Evolutionary conservation across 2,329 filamentous ascomycete genomes (phyloP).

Genomic region (Cordyceps fumosorosea): DNA sequence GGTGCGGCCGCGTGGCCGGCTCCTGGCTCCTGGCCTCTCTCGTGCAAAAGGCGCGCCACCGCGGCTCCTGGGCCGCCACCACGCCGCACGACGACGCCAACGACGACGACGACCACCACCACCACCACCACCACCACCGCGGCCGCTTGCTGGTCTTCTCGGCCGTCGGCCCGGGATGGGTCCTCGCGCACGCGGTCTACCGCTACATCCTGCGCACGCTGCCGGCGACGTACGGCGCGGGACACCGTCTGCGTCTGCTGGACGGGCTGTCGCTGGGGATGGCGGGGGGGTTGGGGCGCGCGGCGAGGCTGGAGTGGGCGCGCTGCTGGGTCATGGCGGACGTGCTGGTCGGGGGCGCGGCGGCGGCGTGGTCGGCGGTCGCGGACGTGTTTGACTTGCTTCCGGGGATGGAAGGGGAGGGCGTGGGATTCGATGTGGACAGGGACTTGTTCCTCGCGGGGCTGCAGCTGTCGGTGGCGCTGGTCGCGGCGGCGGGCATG

Average conservation of each 20-base stretch:
- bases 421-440: neutral
- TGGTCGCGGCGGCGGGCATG: slow-evolving; percentile 1
- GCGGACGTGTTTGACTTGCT: slow-evolving; percentile 8
- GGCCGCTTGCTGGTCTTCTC: slow-evolving; percentile 12
- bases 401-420: neutral
- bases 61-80: neutral
- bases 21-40: slow-evolving; percentile 9
- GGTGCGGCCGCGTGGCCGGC: slow-evolving; percentile 4
- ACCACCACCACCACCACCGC: too few species aligned
- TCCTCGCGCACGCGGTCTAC: slow-evolving; percentile 13
- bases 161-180: slow-evolving; percentile 7
- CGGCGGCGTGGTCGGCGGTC: slow-evolving; percentile 12
- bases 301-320: slow-evolving; percentile 6
- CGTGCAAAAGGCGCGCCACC: slow-evolving; percentile 5
- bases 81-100: slow-evolving; percentile 5
- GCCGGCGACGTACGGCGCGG: slow-evolving; percentile 5
- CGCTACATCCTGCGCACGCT: slow-evolving; percentile 11
- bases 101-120: too few species aligned
- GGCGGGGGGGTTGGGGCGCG: slow-evolving; percentile 2
- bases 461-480: slow-evolving; percentile 5
- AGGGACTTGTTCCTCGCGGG: slow-evolving; percentile 4
- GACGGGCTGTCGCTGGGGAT: slow-evolving; percentile 11
- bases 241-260: slow-evolving; percentile 7
- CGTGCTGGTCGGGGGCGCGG: slow-evolving; percentile 7
- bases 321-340: slow-evolving; percentile 15